These are phyloP conservation scores for Hygrophoropsis aurantiaca DNA, from an alignment of 768 basidiomycete species.

Conservation along the genomic window DNA sequence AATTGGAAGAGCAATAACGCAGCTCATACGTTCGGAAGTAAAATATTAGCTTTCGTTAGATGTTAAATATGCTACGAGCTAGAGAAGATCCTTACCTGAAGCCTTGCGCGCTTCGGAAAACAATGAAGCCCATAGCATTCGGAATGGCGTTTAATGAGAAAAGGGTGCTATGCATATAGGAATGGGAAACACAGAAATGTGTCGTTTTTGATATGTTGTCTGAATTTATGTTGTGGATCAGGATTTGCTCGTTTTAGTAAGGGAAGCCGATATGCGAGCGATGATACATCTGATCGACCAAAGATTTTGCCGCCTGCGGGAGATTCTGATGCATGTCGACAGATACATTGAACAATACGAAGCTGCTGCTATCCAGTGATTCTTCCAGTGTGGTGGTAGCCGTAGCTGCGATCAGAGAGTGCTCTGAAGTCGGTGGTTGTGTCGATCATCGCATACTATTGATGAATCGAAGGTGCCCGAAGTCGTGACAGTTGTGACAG, in stretches of 20 bases:
- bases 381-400: conserved; percentile 52
- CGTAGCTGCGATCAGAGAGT: conserved; percentile 57
- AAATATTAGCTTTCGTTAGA: too few species aligned
- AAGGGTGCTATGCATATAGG: too few species aligned
- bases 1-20: conserved; percentile 81
- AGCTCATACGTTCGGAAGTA: conserved; percentile 52
- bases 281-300: conserved; percentile 41
- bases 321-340: conserved; percentile 76
- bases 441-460: too few species aligned
- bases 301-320: conserved; percentile 52
- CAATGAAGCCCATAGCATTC: too few species aligned
- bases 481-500: too few species aligned
- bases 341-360: conserved; percentile 69
- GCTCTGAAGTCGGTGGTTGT: too few species aligned
- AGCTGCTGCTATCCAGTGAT: conserved; percentile 67
- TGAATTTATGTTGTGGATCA: conserved; percentile 50
- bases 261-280: conserved; percentile 38
- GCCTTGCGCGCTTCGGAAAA: conserved; percentile 70
- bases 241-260: too few species aligned
- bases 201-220: conserved; percentile 89
- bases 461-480: too few species aligned
- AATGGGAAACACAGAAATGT: too few species aligned
- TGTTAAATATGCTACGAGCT: too few species aligned
- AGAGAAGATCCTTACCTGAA: conserved; percentile 81
- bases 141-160: too few species aligned